Percentiles rank a stretch among this genome's conserved stretches.
phyloP scores from a whole-genome alignment of 1,139 yeast species.

The Magnusiomyces magnusii region DNA sequence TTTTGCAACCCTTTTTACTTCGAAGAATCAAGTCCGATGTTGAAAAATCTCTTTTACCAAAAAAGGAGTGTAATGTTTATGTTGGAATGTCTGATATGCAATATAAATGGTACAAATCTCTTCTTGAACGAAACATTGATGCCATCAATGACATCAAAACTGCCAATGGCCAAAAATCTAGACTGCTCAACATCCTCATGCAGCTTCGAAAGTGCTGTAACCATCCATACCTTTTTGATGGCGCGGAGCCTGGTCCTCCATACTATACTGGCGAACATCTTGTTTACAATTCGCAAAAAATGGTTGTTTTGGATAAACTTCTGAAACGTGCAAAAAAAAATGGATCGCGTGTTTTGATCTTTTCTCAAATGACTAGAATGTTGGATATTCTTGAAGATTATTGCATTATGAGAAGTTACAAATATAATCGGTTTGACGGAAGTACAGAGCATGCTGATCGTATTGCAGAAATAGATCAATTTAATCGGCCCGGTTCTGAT shows the following conservation, averaged over 20 bases:
- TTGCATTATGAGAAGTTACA: conserved; percentile 74
- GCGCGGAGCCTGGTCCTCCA: conserved; percentile 81
- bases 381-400: conserved; percentile 94
- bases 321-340: conserved; percentile 78
- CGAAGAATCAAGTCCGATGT: conserved; percentile 95
- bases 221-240: conserved; percentile 92
- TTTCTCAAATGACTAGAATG: conserved; percentile 96
- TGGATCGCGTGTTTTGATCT: conserved; percentile 91
- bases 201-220: conserved; percentile 95
- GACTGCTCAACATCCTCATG: conserved; percentile 84
- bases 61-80: conserved; percentile 87
- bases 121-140: conserved; percentile 80
- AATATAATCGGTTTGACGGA: conserved; percentile 92
- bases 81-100: conserved; percentile 94
- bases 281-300: conserved; percentile 96
- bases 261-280: conserved; percentile 47
- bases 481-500: conserved; percentile 85
- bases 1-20: conserved; percentile 83
- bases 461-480: conserved; percentile 92
- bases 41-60: conserved; percentile 90
- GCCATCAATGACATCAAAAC: conserved; percentile 82
- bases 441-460: conserved; percentile 93
- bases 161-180: conserved; percentile 72
- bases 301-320: conserved; percentile 89
- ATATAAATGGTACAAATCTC: conserved; percentile 90